phyloP scores from a whole-genome alignment of 2,329 filamentous ascomycete species.

The Lasiodiplodia sp. region DNA sequence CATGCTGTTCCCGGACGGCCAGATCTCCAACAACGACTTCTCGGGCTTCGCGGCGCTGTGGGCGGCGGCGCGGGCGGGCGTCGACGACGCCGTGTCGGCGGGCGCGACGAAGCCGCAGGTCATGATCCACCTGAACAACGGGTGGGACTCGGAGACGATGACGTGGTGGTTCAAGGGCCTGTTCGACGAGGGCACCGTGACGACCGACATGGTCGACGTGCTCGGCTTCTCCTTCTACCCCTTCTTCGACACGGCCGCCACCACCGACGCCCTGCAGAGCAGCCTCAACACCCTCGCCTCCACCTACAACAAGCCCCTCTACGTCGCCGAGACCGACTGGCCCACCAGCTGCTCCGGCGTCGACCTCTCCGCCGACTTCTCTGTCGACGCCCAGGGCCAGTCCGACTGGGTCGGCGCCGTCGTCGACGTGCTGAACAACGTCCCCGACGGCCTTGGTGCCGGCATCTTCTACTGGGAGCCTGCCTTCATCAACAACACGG shows the following conservation, averaged over 20 bases:
- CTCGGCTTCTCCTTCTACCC: conserved; percentile 79
- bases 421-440: conserved; percentile 61
- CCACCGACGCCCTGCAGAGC: conserved; percentile 62
- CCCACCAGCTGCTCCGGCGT: conserved; percentile 62
- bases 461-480: conserved; percentile 80
- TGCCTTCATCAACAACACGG: conserved; percentile 71
- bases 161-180: conserved; percentile 59
- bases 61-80: conserved; percentile 67
- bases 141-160: conserved; percentile 74
- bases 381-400: conserved; percentile 70
- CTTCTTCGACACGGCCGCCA: conserved; percentile 69
- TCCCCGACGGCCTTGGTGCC: conserved; percentile 56
- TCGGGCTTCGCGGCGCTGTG: conserved; percentile 70
- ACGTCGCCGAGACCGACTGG: conserved; percentile 77
- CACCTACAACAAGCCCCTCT: conserved; percentile 69
- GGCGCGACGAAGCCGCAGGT: conserved; percentile 65
- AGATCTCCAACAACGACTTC: conserved; percentile 55
- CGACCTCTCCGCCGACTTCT: conserved; percentile 64
- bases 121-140: conserved; percentile 78
- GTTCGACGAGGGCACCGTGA: conserved; percentile 64
- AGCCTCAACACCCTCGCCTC: conserved; percentile 66
- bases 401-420: conserved; percentile 66
- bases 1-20: conserved; percentile 71
- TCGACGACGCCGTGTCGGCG: conserved; percentile 67
- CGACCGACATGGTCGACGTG: conserved; percentile 68